Base-by-base conservation (phyloP, 2,329 filamentous ascomycete species). In the Penicillium sp. region DNA sequence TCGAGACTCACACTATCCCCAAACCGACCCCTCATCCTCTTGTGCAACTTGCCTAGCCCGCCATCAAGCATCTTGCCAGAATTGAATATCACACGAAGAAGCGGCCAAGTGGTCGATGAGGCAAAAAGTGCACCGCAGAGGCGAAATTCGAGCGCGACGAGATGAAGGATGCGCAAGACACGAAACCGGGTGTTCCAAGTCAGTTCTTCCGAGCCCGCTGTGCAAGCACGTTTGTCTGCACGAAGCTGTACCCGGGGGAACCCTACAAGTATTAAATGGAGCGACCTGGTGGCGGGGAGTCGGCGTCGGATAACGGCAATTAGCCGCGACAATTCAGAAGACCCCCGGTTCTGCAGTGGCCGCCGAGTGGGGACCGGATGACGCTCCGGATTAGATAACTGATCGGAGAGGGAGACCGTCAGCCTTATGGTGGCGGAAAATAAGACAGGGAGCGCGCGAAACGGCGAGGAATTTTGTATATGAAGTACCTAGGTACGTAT, bases 21-120 rank as follows among this genome's bases (percentile, higher is more conserved):
- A 52, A 71, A 67, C 37, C 65, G 59, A 44, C 63, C 66, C 54
- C 66, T 64, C 62, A 71, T 66, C 52, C 57, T 59, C 57, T 67
- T 70, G 29, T 69, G 68, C 47, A 71, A 58, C 51, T 62, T 67
- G 29, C 46, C 43, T 24, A 58, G 44, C 12, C 55, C 53, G n/a
- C 56, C 56, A 32, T 58, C 56, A 50, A 56, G 42, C 56, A 58
- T 58, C 5, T 47, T 45, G 47, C 13, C 20, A 12, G 18, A 29
- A 27, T 18, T 23, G 9, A n/a, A 42, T n/a, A 18, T 15, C 24
- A 13, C 15, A 27, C n/a, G 28, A 23, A n/a, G 15, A 24, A 8
- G 25, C 8, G 10, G 27, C 10, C 9, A 9, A 28, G 8, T 23
- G 20, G 20, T 24, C 13, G 15, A 24, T 3, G 38, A 10, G 20